Evolutionary conservation across 1,284 basidiomycete species (phyloP), one percentile per base, ranked within the genome.

Genomic region (Tetrapyrgos nigripes): DNA sequence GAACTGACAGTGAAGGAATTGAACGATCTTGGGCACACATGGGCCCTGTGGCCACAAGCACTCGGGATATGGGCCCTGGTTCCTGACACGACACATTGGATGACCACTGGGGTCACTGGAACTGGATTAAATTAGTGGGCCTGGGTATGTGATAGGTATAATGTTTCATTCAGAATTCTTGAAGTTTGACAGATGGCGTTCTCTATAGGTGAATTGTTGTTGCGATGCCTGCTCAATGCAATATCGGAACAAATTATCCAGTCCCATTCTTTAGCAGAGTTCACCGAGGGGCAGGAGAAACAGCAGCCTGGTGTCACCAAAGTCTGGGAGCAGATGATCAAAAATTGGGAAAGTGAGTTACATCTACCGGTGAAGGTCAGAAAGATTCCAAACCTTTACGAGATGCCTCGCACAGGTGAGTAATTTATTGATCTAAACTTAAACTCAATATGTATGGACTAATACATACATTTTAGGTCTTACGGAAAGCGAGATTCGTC

Each of bases 41-140:
- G 13, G 50, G 50, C 17, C 56, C 50, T 4, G 31, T 67, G 1
- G 59, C 67, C 0, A 48, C 60, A 2, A 69, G 65, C 19, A 69
- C 67, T 1, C 28, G 55, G 6, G 69, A 71, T 45, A 75, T 73
- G 70, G 63, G 59, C 1, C 66, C 65, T 0, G 70, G 67, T 1
- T 13, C 48, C 28, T 55, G 68, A 1, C 63, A 62, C 9, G 72
- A 73, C 26, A 58, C 62, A 0, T 29, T 73, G 23, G 64, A 76
- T 31, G 70, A 72, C 48, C 66, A 69, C 46, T 73, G 64, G 59
- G 59, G 56, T 11, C 53, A 55, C 19, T 70, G 64, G 70, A 75
- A 75, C 52, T 73, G 68, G 69, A 21, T 35, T 21, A 76, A 75
- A 55, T 33, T 65, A 24, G 26, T 53, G 24, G 51, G 51, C 19